Base-by-base conservation (phyloP, 805 yeast species). In the Zygoascus tannicola region DNA sequence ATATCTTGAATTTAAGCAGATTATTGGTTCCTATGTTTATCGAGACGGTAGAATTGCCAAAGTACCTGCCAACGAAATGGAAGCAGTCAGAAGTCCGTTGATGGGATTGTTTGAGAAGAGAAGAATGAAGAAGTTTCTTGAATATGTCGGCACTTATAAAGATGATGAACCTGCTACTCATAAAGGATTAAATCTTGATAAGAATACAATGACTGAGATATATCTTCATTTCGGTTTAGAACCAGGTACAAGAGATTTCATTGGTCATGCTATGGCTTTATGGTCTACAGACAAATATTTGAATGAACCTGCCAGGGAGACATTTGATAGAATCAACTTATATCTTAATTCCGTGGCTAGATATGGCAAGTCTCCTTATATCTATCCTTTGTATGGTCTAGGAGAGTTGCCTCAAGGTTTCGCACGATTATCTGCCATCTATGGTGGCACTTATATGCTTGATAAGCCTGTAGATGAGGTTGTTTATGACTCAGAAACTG, bases 371-470 rank as follows among this genome's bases (percentile, higher is more conserved):
- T 85, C 95, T 5, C 98, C 98, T 10, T 92, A 92, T 63, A 75
- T 92, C 49, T 92, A 92, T 62, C 98, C 98, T 39, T 70, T 90
- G 57, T 92, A 92, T 60, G 98, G 98, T 5, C 74, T 92, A 46
- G 98, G 98, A 42, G 98, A 92, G 65, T 73, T 92, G 48, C 98
- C 98, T n/a, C 98, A 92, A 68, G 98, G 97, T 5, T 92, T 92
- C 69, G 97, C 97, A 8, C 76, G 98, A 62, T 76, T 92, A 49
- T 81, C 94, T 42, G 98, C 98, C 21, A 90, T 92, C 53, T 87
- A 92, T 60, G 98, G 98, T 51, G 98, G 98, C 58, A 90, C 97
- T 16, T 92, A 87, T 62, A 92, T 92, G 98, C 76, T 92, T 59
- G 95, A 87, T 62, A 90, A 95, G 26, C 96, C 97, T 39, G 79